phyloP scores from a whole-genome alignment of 306 rosid species.

The Rubus idaeus region DNA sequence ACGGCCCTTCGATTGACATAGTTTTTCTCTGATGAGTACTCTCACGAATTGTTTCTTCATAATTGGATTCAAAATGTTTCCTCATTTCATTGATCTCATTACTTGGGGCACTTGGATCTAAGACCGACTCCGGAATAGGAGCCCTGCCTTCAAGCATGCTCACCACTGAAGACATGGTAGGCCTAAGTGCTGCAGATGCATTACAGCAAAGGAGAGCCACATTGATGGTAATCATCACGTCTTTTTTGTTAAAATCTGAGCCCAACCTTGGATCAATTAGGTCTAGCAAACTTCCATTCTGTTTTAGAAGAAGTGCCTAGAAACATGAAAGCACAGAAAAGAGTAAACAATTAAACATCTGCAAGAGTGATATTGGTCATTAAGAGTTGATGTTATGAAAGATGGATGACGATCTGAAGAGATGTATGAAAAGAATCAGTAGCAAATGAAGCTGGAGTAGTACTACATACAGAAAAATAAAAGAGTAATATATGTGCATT shows the following conservation, averaged over 20 bases:
- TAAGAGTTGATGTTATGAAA: not conserved
- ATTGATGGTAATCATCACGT: slow-evolving; percentile 36
- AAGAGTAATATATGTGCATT: not conserved
- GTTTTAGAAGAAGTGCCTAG: slow-evolving; percentile 34
- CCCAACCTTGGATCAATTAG: slow-evolving; percentile 42
- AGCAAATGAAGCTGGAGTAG: not conserved
- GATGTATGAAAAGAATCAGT: not conserved
- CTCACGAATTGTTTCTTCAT: no score
- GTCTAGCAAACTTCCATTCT: slow-evolving; percentile 31
- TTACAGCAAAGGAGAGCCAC: slow-evolving; percentile 42
- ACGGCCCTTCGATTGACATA: no score
- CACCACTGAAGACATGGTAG: slow-evolving; percentile 38
- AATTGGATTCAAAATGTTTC: not conserved
- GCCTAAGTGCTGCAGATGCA: slow-evolving; percentile 29
- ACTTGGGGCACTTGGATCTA: not conserved
- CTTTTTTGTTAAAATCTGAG: slow-evolving; percentile 25
- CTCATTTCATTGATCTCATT: slow-evolving; percentile 5
- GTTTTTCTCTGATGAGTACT: no score
- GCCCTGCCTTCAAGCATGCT: slow-evolving; percentile 36
- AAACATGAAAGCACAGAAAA: not conserved
- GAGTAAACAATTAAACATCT: not conserved
- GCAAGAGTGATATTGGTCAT: not conserved
- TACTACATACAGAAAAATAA: not conserved
- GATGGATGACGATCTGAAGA: not conserved
- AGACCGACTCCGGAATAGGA: slow-evolving; percentile 17